Conservation (phyloP, 2,329 filamentous ascomycete species). For the Hypoxylon sp. region DNA sequence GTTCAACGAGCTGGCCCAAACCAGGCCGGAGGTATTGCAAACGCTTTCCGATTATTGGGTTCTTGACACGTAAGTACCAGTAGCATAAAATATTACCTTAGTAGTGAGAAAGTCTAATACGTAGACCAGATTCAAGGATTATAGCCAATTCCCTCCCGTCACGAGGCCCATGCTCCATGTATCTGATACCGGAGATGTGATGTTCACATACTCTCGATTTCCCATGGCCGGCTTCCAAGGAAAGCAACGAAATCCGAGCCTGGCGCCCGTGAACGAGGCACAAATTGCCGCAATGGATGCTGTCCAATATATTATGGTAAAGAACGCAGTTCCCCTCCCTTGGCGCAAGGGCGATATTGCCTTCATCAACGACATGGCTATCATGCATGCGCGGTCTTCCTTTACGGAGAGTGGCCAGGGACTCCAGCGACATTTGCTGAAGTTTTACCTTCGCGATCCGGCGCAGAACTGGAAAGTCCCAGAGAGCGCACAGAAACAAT, state of each 20-base stretch:
- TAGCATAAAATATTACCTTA: not conserved
- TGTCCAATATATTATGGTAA: slow-evolving; percentile 22
- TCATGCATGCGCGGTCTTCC: slow-evolving; percentile 28
- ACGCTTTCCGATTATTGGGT: slow-evolving; percentile 35
- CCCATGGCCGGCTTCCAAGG: slow-evolving; percentile 35
- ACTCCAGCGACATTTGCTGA: slow-evolving; percentile 27
- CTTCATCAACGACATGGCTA: slow-evolving; percentile 34
- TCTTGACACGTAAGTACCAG: slow-evolving; percentile 34
- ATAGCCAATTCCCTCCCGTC: slow-evolving; percentile 27
- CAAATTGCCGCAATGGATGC: slow-evolving; percentile 29
- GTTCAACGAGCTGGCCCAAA: slow-evolving; percentile 35
- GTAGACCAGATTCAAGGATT: slow-evolving; percentile 26
- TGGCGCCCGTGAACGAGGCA: slow-evolving; percentile 16
- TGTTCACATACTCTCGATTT: slow-evolving; percentile 41
- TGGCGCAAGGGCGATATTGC: slow-evolving; percentile 23
- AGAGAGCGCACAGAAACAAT: slow-evolving; percentile 17
- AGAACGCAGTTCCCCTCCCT: slow-evolving; percentile 29
- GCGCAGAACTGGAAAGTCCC: slow-evolving; percentile 24
- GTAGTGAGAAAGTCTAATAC: not conserved
- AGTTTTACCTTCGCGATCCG: slow-evolving; percentile 33
- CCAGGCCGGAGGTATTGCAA: slow-evolving; percentile 32
- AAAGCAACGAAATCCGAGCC: slow-evolving; percentile 21
- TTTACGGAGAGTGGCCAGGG: slow-evolving; percentile 17
- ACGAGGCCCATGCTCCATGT: slow-evolving; percentile 34
- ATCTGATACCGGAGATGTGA: slow-evolving; percentile 28